Evolutionary conservation across 2,329 filamentous ascomycete genomes (phyloP).

Genomic region (Chaetomium sp.): DNA sequence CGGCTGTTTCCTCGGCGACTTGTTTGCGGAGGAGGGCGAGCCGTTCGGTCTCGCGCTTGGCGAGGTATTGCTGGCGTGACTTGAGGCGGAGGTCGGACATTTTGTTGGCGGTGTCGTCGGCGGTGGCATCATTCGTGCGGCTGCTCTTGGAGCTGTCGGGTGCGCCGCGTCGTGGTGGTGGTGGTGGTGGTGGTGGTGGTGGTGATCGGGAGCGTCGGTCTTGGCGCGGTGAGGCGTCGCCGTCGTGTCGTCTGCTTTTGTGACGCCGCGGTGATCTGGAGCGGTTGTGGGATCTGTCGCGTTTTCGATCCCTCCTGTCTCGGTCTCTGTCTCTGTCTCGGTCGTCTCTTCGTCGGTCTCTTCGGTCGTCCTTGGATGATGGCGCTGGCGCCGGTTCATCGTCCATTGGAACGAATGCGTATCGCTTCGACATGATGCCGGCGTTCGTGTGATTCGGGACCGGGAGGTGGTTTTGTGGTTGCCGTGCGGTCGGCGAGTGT

Average conservation of each 20-base stretch:
- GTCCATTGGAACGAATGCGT: slow-evolving; percentile 62
- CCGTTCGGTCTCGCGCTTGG: slow-evolving; percentile 83
- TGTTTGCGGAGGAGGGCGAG: slow-evolving; percentile 82
- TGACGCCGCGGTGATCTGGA: slow-evolving; percentile 26
- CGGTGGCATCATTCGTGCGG: slow-evolving; percentile 1
- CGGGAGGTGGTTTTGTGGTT: background rate
- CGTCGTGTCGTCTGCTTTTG: slow-evolving; percentile 30
- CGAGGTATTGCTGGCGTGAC: slow-evolving; percentile 86
- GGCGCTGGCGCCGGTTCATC: slow-evolving; percentile 54
- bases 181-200: slow-evolving; percentile 54
- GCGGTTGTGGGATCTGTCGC: slow-evolving; percentile 27
- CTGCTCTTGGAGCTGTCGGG: slow-evolving; percentile 56
- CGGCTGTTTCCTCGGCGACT: slow-evolving; percentile 79
- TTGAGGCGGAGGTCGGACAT: slow-evolving; percentile 74
- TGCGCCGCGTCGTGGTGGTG: slow-evolving; percentile 57
- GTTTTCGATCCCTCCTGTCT: slow-evolving; percentile 36
- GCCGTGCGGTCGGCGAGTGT: background rate
- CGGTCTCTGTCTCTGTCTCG: slow-evolving; percentile 34
- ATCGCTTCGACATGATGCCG: slow-evolving; percentile 46
- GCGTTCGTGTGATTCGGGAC: background rate
- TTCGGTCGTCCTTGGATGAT: slow-evolving; percentile 33
- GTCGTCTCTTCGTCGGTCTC: slow-evolving; percentile 35
- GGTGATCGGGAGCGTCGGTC: slow-evolving; percentile 26
- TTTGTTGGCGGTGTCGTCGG: slow-evolving; percentile 30
- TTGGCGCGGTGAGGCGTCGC: slow-evolving; percentile 25